Evolutionary conservation across 1,284 basidiomycete species (phyloP), one percentile per base, ranked within the genome.

Genomic region (Coniophora puteana): DNA sequence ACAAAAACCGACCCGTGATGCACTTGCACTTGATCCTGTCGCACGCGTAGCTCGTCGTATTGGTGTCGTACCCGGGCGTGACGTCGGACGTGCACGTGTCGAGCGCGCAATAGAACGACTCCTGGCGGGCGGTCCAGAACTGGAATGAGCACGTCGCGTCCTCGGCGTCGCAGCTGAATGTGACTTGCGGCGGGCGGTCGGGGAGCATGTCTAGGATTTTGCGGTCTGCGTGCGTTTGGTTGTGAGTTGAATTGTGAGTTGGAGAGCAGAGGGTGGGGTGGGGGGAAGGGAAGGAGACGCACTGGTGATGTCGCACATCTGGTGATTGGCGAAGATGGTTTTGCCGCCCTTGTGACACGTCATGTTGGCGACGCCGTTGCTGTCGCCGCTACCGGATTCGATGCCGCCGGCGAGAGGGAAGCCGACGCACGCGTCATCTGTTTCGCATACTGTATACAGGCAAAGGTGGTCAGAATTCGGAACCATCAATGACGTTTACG

Each of bases 241-340:
- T 31, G 17, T 22, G 40, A 22, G 22, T 38, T n/a, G n/a, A n/a
- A n/a, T n/a, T n/a, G n/a, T n/a, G n/a, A n/a, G n/a, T n/a, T n/a
- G 36, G 36, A 35, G 29, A 33, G 31, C 20, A 20, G 20, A 6
- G 11, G 16, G 23, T 27, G 41, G 17, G 43, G n/a, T 46, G 36
- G 40, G 28, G 45, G 16, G 31, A 5, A n/a, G n/a, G 13, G 5
- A 14, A 17, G 17, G 25, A 23, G 14, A 70, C 89, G 55, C 57
- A 93, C 91, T 97, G 12, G 94, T 98, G 21, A 99, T 94, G 59
- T 97, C 83, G 68, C 95, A 99, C 81, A 96, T 91, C 62, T 99
- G 95, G 62, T 93, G 93, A 55, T 93, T 93, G 60, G 81, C 84
- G 63, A 90, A 87, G 12, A 99, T 86, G 0, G 92, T 92, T 55